These are phyloP conservation scores for Prunus dulcis DNA, from an alignment of 306 rosid genomes.

Conservation along the genomic window DNA sequence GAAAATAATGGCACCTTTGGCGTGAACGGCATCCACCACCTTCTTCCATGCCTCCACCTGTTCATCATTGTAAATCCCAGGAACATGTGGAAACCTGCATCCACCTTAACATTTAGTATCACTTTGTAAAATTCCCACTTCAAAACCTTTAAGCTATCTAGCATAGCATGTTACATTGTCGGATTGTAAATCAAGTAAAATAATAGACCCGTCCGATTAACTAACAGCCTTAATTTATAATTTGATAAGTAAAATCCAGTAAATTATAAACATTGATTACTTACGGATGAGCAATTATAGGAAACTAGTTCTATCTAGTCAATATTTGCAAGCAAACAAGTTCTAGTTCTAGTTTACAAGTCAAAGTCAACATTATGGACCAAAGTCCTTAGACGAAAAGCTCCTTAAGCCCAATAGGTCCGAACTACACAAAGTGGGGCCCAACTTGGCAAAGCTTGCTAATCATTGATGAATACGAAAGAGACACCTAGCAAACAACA, in stretches of 20 bases:
- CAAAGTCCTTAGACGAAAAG: neutral
- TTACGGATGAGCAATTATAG: neutral
- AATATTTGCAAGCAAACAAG: neutral
- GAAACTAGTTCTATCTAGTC: neutral
- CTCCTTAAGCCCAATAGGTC: neutral
- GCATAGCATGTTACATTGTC: neutral
- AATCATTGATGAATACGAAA: neutral
- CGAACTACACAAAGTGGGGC: neutral
- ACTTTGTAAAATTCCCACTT: neutral
- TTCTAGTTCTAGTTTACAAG: neutral
- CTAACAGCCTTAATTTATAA: no score
- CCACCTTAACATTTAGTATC: neutral
- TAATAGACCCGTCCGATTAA: no score
- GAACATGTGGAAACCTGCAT: conserved; percentile 52
- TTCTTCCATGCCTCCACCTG: conserved; percentile 83
- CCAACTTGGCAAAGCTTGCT: neutral
- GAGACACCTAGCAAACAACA: neutral
- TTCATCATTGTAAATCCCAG: conserved; percentile 51
- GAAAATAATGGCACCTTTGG: conserved; percentile 69
- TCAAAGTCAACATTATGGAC: neutral
- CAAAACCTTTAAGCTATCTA: no score
- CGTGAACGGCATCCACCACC: conserved; percentile 83
- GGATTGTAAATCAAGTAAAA: neutral
- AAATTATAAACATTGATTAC: neutral
- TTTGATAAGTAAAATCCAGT: no score